Evolutionary conservation across 2,329 filamentous ascomycete genomes (phyloP).

Genomic region (Teratosphaeria nubilosa): DNA sequence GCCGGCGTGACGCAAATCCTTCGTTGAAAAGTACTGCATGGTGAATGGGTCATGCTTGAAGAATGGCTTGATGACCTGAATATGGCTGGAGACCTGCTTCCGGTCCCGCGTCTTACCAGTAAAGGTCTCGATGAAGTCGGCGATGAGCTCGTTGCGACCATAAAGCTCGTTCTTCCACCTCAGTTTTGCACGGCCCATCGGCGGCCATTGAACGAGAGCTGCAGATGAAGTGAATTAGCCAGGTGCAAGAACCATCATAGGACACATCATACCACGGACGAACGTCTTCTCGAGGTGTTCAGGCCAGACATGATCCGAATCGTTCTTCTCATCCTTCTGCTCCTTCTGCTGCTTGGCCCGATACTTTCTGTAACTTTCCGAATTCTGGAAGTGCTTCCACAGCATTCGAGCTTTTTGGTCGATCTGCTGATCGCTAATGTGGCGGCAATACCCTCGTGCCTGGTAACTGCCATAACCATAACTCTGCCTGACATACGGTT

Average conservation of each 20-base stretch:
- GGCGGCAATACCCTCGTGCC: background rate
- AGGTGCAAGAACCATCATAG: background rate
- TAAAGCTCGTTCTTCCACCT: conserved; percentile 40
- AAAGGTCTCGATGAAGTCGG: conserved; percentile 45
- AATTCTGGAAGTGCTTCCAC: conserved; percentile 21
- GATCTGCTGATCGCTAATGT: background rate
- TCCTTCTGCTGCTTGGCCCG: conserved; percentile 30
- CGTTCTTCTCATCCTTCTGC: conserved; percentile 21
- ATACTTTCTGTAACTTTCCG: conserved; percentile 37
- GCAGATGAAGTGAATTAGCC: background rate
- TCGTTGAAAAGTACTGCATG: conserved; percentile 32
- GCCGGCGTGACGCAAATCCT: conserved; percentile 21
- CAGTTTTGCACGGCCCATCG: conserved; percentile 47
- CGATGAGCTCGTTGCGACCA: conserved; percentile 53
- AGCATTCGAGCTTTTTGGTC: conserved; percentile 12
- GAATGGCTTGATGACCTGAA: conserved; percentile 51
- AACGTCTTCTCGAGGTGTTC: conserved; percentile 39
- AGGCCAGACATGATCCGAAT: conserved; percentile 34
- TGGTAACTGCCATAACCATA: background rate
- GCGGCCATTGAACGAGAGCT: conserved; percentile 45
- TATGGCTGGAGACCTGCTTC: conserved; percentile 55
- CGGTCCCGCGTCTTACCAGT: conserved; percentile 44
- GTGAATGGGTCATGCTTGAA: conserved; percentile 43
- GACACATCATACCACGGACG: conserved; percentile 31
- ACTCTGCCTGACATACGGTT: background rate